Percentiles rank a stretch among this genome's conserved stretches.
phyloP scores from a whole-genome alignment of 495 filamentous ascomycete species.

The Aspergillus biplanus region DNA sequence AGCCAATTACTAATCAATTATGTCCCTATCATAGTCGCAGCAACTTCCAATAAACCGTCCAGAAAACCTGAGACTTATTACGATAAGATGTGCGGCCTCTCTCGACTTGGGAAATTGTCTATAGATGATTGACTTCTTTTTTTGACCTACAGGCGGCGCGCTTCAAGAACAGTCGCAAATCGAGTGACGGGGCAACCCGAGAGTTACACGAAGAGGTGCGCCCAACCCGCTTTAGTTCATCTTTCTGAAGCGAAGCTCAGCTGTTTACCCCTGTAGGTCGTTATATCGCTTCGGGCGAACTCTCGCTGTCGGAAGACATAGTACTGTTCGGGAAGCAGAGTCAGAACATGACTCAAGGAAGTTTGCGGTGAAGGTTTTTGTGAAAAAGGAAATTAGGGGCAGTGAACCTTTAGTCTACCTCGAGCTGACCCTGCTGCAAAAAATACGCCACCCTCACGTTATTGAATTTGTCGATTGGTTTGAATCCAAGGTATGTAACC shows the following conservation, averaged over 20 bases:
- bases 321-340: conserved; percentile 95
- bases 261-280: conserved; percentile 35
- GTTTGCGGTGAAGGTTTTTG: conserved; percentile 97
- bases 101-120: no score
- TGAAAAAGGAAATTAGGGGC: conserved; percentile 98
- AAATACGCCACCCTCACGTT: conserved; percentile 90
- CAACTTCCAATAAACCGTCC: no score
- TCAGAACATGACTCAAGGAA: conserved; percentile 63
- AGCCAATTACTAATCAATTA: no score
- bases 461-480: conserved; percentile 99
- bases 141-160: no score
- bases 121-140: no score
- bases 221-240: neutral
- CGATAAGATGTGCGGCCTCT: no score
- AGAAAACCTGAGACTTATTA: no score
- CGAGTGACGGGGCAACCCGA: conserved; percentile 97
- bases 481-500: conserved; percentile 68
- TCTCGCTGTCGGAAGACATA: conserved; percentile 95
- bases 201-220: conserved; percentile 97
- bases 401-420: conserved; percentile 99
- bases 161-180: conserved; percentile 45
- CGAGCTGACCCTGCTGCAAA: conserved; percentile 89
- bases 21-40: no score
- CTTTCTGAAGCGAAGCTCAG: neutral
- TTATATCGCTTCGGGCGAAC: conserved; percentile 92